Conservation (phyloP, 306 rosid species). For the Cucurbita argyrosperma region DNA sequence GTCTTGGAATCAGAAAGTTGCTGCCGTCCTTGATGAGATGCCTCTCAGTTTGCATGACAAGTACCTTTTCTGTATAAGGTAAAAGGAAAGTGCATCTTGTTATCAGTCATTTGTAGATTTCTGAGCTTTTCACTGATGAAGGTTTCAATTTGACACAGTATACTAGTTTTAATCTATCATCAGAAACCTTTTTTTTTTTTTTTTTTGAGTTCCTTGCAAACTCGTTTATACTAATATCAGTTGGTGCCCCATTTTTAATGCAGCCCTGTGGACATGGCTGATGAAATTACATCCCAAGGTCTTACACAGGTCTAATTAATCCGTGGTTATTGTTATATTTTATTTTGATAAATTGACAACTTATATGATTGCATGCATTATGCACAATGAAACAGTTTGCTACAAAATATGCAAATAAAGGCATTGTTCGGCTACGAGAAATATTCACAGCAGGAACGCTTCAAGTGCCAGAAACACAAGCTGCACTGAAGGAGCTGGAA, state of each 20-base stretch:
- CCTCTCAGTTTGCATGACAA: constrained; percentile 73
- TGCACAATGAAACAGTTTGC: constrained; percentile 47
- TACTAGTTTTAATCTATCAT: constrained; percentile 1
- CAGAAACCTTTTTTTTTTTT: neutral
- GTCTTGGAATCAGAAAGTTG: constrained; percentile 53
- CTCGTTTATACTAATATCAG: constrained; percentile 3
- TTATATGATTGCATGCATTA: neutral
- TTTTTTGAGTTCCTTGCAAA: neutral
- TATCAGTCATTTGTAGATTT: neutral
- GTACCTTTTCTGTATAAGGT: constrained; percentile 84
- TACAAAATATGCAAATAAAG: constrained; percentile 53
- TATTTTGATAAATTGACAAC: constrained; percentile 7
- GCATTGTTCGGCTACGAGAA: constrained; percentile 76
- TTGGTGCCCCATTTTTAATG: constrained; percentile 10
- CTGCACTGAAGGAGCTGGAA: constrained; percentile 79
- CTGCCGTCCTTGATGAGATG: constrained; percentile 55
- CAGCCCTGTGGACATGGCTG: constrained; percentile 86
- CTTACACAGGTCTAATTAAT: constrained; percentile 54
- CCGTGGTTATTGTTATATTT: neutral
- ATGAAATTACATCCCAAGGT: constrained; percentile 76
- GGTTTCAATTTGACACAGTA: neutral
- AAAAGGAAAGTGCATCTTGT: neutral
- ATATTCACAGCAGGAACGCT: constrained; percentile 78
- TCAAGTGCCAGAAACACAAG: constrained; percentile 51
- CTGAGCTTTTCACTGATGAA: constrained; percentile 5